Percentiles rank a stretch among this genome's conserved stretches.
These are phyloP conservation scores for Pinus taeda DNA, from an alignment of 75 land plant genomes.

Conservation along the genomic window DNA sequence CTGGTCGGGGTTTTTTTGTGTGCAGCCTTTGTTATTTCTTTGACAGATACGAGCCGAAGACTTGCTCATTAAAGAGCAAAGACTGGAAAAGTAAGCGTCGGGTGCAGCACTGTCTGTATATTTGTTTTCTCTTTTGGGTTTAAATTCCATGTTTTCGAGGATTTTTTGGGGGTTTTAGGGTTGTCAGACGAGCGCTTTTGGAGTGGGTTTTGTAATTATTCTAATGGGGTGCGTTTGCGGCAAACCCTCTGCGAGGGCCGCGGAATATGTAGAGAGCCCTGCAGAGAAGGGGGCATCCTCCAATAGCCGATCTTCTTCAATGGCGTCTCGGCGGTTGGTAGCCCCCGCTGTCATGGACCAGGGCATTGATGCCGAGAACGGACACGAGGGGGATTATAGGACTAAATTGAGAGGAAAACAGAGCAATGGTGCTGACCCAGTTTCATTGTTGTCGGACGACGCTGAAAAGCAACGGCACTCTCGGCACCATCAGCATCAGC, in stretches of 20 bases:
- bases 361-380: background rate
- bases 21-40: too few species aligned
- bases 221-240: slow-evolving; percentile 6
- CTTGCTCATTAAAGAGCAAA: background rate
- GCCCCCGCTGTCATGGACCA: background rate
- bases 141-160: background rate
- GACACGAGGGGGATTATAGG: background rate
- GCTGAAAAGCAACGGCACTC: slow-evolving; percentile 1
- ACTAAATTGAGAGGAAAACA: background rate
- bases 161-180: background rate
- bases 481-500: background rate
- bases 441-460: slow-evolving; percentile 2
- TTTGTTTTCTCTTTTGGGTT: background rate
- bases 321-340: background rate
- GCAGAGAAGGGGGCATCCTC: background rate
- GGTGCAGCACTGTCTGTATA: background rate
- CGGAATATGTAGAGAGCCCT: background rate
- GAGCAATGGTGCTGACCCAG: background rate
- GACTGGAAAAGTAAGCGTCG: background rate
- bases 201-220: background rate
- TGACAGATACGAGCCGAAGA: background rate
- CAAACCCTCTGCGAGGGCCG: background rate
- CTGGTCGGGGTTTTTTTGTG: too few species aligned
- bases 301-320: background rate
- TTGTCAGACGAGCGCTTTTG: background rate